Evolutionary conservation across 169 alveolate genomes (phyloP).

Genomic region (Babesia microti): DNA sequence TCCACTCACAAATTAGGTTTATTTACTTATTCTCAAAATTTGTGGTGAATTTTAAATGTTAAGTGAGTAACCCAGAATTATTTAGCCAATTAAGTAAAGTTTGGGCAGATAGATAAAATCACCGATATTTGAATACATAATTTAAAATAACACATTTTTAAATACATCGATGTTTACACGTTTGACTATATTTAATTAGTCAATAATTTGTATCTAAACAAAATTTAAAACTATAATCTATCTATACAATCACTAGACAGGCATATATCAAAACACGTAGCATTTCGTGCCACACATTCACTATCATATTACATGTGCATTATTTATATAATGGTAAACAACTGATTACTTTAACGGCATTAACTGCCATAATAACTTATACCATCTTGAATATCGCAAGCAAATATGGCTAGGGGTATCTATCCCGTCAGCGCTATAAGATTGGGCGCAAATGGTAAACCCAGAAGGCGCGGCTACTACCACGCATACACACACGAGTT

Average conservation of each 20-base stretch:
- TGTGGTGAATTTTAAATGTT: too few species aligned
- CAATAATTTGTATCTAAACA: too few species aligned
- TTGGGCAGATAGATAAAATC: too few species aligned
- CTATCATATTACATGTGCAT: background rate
- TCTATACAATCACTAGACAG: background rate
- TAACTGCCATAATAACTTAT: constrained; percentile 1
- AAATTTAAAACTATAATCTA: too few species aligned
- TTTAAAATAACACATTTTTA: too few species aligned
- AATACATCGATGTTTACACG: too few species aligned
- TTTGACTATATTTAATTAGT: too few species aligned
- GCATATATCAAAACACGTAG: background rate
- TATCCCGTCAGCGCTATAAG: constrained; percentile 59
- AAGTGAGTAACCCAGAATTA: too few species aligned
- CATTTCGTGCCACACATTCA: constrained; percentile 1
- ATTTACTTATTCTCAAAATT: too few species aligned
- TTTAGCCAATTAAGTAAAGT: too few species aligned
- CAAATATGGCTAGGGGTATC: constrained; percentile 29
- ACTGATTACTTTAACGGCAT: background rate
- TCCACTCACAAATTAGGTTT: too few species aligned
- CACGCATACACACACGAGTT: constrained; percentile 60
- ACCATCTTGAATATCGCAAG: constrained; percentile 22
- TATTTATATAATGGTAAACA: background rate
- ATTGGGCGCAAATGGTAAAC: constrained; percentile 45
- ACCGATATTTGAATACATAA: too few species aligned
- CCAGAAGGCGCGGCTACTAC: constrained; percentile 53